Percentiles rank a stretch among this genome's conserved stretches.
These are phyloP conservation scores for Plasmodium vivax DNA, from an alignment of 169 alveolate species.

Conservation along the genomic window DNA sequence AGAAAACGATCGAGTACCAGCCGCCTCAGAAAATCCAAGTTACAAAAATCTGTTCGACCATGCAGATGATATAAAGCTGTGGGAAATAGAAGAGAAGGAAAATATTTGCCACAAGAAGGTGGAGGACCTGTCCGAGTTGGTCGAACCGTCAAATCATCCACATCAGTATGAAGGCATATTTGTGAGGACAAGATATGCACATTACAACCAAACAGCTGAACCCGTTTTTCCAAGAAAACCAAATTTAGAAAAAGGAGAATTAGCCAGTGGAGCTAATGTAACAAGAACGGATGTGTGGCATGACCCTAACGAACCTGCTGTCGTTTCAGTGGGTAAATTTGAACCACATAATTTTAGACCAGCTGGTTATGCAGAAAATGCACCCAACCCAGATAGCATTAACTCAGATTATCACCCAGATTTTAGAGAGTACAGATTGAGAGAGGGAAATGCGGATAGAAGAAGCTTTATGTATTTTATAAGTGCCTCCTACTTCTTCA, in stretches of 20 bases:
- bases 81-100: conserved; percentile 85
- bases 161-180: conserved; percentile 83
- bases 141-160: conserved; percentile 86
- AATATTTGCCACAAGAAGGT: conserved; percentile 72
- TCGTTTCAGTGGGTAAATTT: conserved; percentile 86
- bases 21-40: conserved; percentile 89
- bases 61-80: conserved; percentile 87
- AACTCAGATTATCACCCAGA: conserved; percentile 88
- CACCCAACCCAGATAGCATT: conserved; percentile 88
- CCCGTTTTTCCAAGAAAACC: conserved; percentile 91
- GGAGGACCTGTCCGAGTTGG: conserved; percentile 79
- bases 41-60: conserved; percentile 88
- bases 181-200: conserved; percentile 85
- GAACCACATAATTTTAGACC: conserved; percentile 91
- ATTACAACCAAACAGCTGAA: conserved; percentile 89
- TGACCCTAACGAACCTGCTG: conserved; percentile 90
- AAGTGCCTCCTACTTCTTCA: conserved; percentile 85
- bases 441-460: conserved; percentile 86
- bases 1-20: conserved; percentile 80
- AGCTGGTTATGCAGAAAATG: conserved; percentile 87
- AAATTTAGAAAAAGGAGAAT: conserved; percentile 86
- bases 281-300: conserved; percentile 91
- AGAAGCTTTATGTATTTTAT: conserved; percentile 87
- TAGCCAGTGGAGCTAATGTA: conserved; percentile 90
- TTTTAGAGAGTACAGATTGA: conserved; percentile 88